A percentile compares a stretch with the other conserved stretches of the same genome.
Evolutionary conservation across 352 stramenopile genomes (phyloP).

Genomic region (Pythium scleroteichum): DNA sequence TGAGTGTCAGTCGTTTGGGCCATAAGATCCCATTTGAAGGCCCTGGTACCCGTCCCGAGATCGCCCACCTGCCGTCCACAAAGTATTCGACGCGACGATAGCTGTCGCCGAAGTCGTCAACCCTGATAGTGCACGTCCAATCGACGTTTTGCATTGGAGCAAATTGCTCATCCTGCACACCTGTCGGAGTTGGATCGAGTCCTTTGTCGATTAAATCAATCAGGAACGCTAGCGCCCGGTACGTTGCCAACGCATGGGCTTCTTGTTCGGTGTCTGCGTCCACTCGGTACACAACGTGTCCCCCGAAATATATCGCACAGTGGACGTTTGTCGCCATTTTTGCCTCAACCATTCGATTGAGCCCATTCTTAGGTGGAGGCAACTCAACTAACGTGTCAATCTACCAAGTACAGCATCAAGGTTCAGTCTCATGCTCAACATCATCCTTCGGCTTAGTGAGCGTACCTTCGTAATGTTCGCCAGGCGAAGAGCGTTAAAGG

Average conservation of each 20-base stretch:
- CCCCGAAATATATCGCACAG: slow-evolving; percentile 41
- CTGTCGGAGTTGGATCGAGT: slow-evolving; percentile 47
- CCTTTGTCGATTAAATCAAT: slow-evolving; percentile 71
- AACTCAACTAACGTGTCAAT: slow-evolving; percentile 16
- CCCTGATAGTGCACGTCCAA: slow-evolving; percentile 54
- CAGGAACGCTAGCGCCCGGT: slow-evolving; percentile 56
- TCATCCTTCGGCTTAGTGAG: slow-evolving; percentile 14
- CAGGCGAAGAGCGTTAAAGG: slow-evolving; percentile 61
- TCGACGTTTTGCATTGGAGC: slow-evolving; percentile 22
- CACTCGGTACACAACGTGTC: slow-evolving; percentile 50
- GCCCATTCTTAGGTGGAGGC: not conserved
- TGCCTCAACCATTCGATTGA: slow-evolving; percentile 12
- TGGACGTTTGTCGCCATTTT: slow-evolving; percentile 17
- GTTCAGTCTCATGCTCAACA: no score
- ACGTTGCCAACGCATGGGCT: slow-evolving; percentile 49
- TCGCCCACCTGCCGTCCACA: slow-evolving; percentile 56
- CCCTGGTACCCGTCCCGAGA: slow-evolving; percentile 33
- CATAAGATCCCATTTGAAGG: slow-evolving; percentile 25
- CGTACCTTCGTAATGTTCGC: slow-evolving; percentile 69
- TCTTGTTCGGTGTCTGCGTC: slow-evolving; percentile 52
- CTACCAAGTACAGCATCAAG: slow-evolving; percentile 9
- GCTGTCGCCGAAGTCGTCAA: slow-evolving; percentile 53
- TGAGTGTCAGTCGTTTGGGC: slow-evolving; percentile 33
- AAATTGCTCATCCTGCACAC: slow-evolving; percentile 31
- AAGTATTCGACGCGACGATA: slow-evolving; percentile 47